Base-by-base conservation (phyloP, 148 eudicot species). In the Spergularia bocconei region DNA sequence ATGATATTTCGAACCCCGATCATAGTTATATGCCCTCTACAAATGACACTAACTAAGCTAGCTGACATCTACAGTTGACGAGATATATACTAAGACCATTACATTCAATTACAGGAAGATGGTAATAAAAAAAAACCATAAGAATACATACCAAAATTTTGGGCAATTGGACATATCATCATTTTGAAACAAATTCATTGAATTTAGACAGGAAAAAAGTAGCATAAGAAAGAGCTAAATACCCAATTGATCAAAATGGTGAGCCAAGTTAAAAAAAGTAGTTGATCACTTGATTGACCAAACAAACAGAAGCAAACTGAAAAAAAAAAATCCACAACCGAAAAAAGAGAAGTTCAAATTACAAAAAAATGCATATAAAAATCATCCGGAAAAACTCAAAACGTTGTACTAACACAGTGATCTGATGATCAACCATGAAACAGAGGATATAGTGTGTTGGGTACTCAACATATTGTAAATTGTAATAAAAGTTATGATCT, bases 401-500 rank as follows among this genome's bases (percentile, higher is more conserved):
- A 64, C 39, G 65, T 44, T 14, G 14, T 59, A 70, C 67, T 41
- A 70, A 74, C 74, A 79, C 52, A 79, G 75, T 70, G 75, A 80
- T 80, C 72, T 13, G 13, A 75, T 59, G 41, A 50, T 51, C 57
- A 67, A 16, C 23, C 72, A 55, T 11, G 75, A 61, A 72, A 76
- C 67, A 78, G 76, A 53, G 85, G 84, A 70, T 80, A 47, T 19
- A 63, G 41, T 25, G 19, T 63, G 73, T 55, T 64, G 13, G 66
- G 39, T 44, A 70, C 66, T 65, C 74, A 70, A 3, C 55, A 9
- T 12, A 19, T 61, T 25, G 12, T 19, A 54, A 54, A 67, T 38
- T 57, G 50, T 58, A 75, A 80, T 48, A 62, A 82, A 29, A 84
- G 75, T 54, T 70, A 58, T 61, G 71, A 78, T 80, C 79, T 82